Conservation (phyloP, 768 basidiomycete genomes). For the Tylopilus rubrobrunneus region DNA sequence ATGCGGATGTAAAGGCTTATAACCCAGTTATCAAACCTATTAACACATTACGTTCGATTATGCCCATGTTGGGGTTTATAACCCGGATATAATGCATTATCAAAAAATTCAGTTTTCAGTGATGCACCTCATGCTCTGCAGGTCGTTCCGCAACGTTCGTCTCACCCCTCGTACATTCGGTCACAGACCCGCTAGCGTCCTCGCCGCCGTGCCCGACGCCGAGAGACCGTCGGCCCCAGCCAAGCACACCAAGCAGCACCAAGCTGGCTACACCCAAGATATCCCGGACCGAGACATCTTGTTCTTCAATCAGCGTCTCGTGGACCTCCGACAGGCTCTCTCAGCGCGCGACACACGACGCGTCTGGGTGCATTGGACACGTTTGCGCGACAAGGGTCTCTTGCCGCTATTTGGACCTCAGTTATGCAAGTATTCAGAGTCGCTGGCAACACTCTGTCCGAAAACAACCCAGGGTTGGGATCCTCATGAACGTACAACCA, state of each 20-base stretch:
- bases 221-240: background rate
- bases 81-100: too few relatives aligned
- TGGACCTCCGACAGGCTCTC: slow-evolving; percentile 38
- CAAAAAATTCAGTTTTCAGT: too few relatives aligned
- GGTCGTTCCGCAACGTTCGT: slow-evolving; percentile 18
- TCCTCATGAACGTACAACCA: slow-evolving; percentile 24
- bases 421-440: slow-evolving; percentile 36
- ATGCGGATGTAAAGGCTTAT: too few relatives aligned
- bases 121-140: slow-evolving; percentile 26
- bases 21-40: too few relatives aligned
- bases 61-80: too few relatives aligned
- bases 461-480: slow-evolving; percentile 21
- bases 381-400: slow-evolving; percentile 41
- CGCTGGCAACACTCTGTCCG: slow-evolving; percentile 31
- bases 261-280: slow-evolving; percentile 5
- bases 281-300: slow-evolving; percentile 30
- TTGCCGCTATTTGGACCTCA: slow-evolving; percentile 45
- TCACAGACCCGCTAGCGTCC: slow-evolving; percentile 19
- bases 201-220: slow-evolving; percentile 5
- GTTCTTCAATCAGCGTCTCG: slow-evolving; percentile 35
- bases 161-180: slow-evolving; percentile 34
- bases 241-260: slow-evolving; percentile 12
- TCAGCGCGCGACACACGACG: slow-evolving; percentile 30
- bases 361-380: slow-evolving; percentile 37
- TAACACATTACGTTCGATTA: too few relatives aligned